Evolutionary conservation across 306 rosid genomes (phyloP).

Genomic region (Cucurbita moschata): DNA sequence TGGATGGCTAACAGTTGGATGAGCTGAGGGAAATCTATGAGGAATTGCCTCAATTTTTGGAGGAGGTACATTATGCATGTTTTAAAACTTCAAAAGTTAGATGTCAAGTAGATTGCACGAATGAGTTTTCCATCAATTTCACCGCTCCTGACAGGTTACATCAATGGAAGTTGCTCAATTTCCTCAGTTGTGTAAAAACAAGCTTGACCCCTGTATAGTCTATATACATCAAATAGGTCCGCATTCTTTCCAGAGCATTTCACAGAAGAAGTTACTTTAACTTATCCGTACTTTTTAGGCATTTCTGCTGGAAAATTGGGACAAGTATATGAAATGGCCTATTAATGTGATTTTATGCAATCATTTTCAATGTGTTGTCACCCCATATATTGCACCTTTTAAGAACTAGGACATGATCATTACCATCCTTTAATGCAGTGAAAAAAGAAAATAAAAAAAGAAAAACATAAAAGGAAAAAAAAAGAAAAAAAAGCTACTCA

Average conservation of each 20-base stretch:
- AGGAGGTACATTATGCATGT: slow-evolving; percentile 43
- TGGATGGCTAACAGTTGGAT: slow-evolving; percentile 46
- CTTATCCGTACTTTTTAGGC: not conserved
- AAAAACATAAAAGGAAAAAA: not conserved
- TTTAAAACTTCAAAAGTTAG: slow-evolving; percentile 6
- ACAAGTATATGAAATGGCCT: not conserved
- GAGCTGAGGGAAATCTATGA: slow-evolving; percentile 95
- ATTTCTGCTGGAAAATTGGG: not conserved
- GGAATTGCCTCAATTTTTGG: slow-evolving; percentile 83
- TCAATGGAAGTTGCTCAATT: slow-evolving; percentile 51
- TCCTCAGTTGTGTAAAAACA: slow-evolving; percentile 47
- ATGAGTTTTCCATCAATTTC: slow-evolving; percentile 9
- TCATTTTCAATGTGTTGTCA: not conserved
- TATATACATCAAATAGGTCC: slow-evolving; percentile 89
- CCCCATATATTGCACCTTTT: not conserved
- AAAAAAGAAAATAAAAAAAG: not conserved
- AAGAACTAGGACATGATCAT: not conserved
- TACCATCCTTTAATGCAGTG: not conserved
- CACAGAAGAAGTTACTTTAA: not conserved
- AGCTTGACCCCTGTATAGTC: slow-evolving; percentile 53
- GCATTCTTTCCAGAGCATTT: slow-evolving; percentile 5
- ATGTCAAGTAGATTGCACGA: not conserved
- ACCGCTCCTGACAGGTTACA: slow-evolving; percentile 45
- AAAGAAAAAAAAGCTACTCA: not conserved
- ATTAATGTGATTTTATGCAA: not conserved